Evolutionary conservation across 1,284 basidiomycete species (phyloP), one percentile per base, ranked within the genome.

Genomic region (Ceratobasidium sp.): DNA sequence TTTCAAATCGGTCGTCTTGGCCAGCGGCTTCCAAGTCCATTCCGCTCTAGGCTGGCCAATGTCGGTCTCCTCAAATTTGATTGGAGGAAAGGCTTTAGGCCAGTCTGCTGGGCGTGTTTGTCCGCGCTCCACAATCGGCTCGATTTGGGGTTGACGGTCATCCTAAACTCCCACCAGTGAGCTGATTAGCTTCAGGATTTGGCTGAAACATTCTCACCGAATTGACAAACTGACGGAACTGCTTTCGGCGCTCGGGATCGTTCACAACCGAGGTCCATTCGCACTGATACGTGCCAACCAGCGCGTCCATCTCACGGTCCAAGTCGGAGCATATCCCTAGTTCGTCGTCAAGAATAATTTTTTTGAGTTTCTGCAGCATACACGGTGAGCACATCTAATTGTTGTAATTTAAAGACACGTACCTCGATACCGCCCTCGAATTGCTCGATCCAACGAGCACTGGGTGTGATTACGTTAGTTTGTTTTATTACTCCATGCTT

Each of bases 271-370:
- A 80, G 15, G 84, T 85, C 90, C 90, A 92, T 76, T 92, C 90
- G 75, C 88, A 86, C 71, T 85, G 81, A 76, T 88, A 92, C 1
- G 87, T 87, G 15, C 83, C 84, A 3, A 92, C 83, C 1, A 92
- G 80, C 20, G 80, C 79, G 47, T 86, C 82, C 89, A 92, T 92
- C 53, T 88, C 83, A n/a, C 79, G 79, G 71, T 92, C 90, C 5
- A 92, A 82, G 43, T 91, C 87, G 15, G 78, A 80, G 75, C 90
- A 91, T 73, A 93, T 91, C 2, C 89, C 89, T 0, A 93, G 83
- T 73, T 88, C 85, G 74, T 93, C 90, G n/a, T 91, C 85, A 53
- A 92, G 74, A 47, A 93, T 81, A 32, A 93, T 86, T 54, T 84
- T 84, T 64, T 83, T 82, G 10, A 92, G 80, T 78, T 85, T 85